A percentile compares a stretch with the other conserved stretches of the same genome.
Conservation (phyloP, 2,329 filamentous ascomycete genomes). For the Apiospora pterosperma region DNA sequence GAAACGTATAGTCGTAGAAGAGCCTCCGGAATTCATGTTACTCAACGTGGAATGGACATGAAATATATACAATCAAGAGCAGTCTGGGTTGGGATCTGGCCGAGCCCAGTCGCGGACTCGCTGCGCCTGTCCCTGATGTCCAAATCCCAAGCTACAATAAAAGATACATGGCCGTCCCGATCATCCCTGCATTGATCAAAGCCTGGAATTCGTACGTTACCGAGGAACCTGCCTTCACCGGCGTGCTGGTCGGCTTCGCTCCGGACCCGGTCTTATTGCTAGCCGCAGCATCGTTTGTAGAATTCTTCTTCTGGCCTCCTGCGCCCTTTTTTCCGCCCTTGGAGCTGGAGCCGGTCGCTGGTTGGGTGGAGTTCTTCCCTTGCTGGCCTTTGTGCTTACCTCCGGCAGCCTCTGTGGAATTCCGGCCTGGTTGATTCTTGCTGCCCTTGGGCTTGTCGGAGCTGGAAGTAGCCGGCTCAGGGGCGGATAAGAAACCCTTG, state of each 20-base stretch:
- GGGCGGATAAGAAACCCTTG: conserved; percentile 9
- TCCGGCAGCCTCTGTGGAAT: background rate
- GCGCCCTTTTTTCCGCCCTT: background rate
- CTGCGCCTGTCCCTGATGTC: background rate
- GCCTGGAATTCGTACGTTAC: background rate
- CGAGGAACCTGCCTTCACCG: background rate
- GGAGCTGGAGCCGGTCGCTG: background rate
- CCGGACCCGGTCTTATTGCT: background rate
- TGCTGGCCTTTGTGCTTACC: background rate
- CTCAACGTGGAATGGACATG: background rate
- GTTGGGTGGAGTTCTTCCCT: background rate
- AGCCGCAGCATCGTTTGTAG: background rate
- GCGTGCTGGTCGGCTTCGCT: background rate
- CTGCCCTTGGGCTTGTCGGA: background rate
- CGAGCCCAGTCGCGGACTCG: background rate
- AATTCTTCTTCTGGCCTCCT: background rate
- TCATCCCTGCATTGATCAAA: background rate
- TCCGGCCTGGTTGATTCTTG: background rate
- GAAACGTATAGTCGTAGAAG: background rate
- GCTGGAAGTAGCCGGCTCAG: background rate
- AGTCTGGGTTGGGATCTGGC: background rate
- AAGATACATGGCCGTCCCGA: background rate
- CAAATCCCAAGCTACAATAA: background rate
- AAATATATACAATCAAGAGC: background rate
- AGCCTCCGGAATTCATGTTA: background rate